Percentiles rank a stretch among this genome's conserved stretches.
These are phyloP conservation scores for Pythium sp. DNA, from an alignment of 352 stramenopile genomes.

Conservation along the genomic window DNA sequence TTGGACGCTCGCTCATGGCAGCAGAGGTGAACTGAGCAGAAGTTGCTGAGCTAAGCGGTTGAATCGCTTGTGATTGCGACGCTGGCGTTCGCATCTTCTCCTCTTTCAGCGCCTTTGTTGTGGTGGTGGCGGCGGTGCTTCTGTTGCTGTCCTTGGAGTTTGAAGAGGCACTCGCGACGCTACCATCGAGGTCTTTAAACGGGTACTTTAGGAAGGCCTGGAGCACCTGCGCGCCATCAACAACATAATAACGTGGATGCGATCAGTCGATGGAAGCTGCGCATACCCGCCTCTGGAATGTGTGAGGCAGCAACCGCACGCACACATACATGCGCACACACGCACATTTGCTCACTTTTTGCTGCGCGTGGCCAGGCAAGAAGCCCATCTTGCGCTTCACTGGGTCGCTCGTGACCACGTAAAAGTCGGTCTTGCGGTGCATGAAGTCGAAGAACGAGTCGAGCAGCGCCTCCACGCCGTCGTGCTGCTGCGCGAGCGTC, in stretches of 20 bases:
- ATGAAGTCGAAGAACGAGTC: constrained; percentile 98
- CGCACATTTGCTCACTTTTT: constrained; percentile 29
- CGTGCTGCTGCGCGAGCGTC: constrained; percentile 92
- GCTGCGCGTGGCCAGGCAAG: constrained; percentile 50
- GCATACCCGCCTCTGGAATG: neutral
- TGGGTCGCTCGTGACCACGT: constrained; percentile 69
- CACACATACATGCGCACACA: neutral
- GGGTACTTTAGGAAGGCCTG: constrained; percentile 66
- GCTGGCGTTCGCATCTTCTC: neutral
- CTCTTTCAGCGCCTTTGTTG: neutral
- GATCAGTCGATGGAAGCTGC: neutral
- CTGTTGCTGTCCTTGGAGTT: neutral
- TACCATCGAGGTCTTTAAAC: constrained; percentile 47
- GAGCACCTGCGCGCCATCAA: constrained; percentile 30
- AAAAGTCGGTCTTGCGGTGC: constrained; percentile 98
- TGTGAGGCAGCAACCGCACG: too few relatives aligned
- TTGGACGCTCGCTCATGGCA: neutral
- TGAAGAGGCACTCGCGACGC: neutral
- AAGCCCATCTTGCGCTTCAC: constrained; percentile 57
- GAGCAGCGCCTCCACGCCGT: constrained; percentile 95
- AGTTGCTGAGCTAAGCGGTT: neutral
- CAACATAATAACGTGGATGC: neutral
- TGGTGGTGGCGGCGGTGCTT: neutral
- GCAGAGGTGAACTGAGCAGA: too few relatives aligned
- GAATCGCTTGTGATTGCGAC: neutral